Evolutionary conservation across 176 grass and related monocot species (phyloP).

Genomic region (Saccharum spontaneum): DNA sequence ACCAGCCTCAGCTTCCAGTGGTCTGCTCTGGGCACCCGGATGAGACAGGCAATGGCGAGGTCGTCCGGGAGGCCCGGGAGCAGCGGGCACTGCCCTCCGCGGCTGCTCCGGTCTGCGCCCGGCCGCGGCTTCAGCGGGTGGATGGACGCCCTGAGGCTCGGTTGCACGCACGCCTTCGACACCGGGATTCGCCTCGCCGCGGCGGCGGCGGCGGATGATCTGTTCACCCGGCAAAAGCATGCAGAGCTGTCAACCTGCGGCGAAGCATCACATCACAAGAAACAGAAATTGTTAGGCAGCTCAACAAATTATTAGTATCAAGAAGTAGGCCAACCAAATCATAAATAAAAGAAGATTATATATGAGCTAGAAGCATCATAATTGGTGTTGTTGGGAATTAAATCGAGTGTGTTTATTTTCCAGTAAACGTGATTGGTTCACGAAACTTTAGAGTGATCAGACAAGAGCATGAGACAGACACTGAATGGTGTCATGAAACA

Average conservation of each 20-base stretch:
- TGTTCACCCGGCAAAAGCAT: conserved; percentile 71
- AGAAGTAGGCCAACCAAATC: background rate
- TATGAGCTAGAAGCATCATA: background rate
- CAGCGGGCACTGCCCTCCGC: conserved; percentile 41
- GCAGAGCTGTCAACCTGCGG: conserved; percentile 62
- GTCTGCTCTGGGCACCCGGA: conserved; percentile 59
- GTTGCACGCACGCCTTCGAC: conserved; percentile 54
- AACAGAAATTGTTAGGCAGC: background rate
- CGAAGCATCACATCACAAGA: conserved; percentile 9
- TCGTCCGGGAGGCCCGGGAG: conserved; percentile 78
- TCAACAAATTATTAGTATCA: background rate
- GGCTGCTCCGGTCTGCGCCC: conserved; percentile 21
- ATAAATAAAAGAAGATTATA: background rate
- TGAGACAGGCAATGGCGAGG: conserved; percentile 69
- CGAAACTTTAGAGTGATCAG: conserved; percentile 15
- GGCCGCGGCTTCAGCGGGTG: conserved; percentile 51
- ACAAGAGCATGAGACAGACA: conserved; percentile 34
- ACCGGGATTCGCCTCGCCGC: conserved; percentile 31
- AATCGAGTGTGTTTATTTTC: background rate
- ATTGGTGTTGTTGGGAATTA: conserved; percentile 3
- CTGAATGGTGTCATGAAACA: conserved; percentile 27
- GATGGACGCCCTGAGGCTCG: conserved; percentile 66
- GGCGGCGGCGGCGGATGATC: conserved; percentile 20
- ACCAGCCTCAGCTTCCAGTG: conserved; percentile 70
- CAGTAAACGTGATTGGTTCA: background rate